These are phyloP conservation scores for Peziza echinospora DNA, from an alignment of 495 filamentous ascomycete genomes.

Conservation along the genomic window DNA sequence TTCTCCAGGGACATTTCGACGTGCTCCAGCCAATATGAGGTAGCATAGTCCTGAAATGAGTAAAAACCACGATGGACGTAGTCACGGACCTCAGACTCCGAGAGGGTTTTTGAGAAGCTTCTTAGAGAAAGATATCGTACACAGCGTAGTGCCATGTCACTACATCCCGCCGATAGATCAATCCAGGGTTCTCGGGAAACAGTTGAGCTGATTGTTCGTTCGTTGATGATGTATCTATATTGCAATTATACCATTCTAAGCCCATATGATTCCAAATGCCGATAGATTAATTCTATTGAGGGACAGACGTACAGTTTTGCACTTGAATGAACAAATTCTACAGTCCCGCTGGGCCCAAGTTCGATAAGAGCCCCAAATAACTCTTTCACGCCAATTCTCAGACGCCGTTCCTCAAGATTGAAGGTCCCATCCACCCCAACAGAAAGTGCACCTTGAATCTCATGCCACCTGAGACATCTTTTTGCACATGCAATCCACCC, in stretches of 20 bases:
- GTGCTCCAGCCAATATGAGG: slow-evolving; percentile 23
- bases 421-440: slow-evolving; percentile 14
- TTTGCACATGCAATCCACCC: slow-evolving; percentile 26
- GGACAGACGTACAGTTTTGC: slow-evolving; percentile 23
- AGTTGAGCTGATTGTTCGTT: too few relatives aligned
- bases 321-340: slow-evolving; percentile 26
- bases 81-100: slow-evolving; percentile 5
- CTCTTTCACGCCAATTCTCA: slow-evolving; percentile 21
- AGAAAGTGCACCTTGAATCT: slow-evolving; percentile 26
- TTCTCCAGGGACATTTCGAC: slow-evolving; percentile 8
- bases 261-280: too few relatives aligned
- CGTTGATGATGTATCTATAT: too few relatives aligned
- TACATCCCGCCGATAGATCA: slow-evolving; percentile 17
- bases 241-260: too few relatives aligned
- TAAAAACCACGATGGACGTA: slow-evolving; percentile 18
- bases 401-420: slow-evolving; percentile 14
- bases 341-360: slow-evolving; percentile 14
- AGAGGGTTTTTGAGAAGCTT: slow-evolving; percentile 16
- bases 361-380: slow-evolving; percentile 28
- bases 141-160: slow-evolving; percentile 21
- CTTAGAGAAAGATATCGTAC: slow-evolving; percentile 22
- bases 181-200: slow-evolving; percentile 15
- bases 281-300: too few relatives aligned
- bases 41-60: slow-evolving; percentile 24
- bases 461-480: slow-evolving; percentile 26